A percentile compares a stretch with the other conserved stretches of the same genome.
These are phyloP conservation scores for Carex myosuroides DNA, from an alignment of 176 grass and related monocot species.

Conservation along the genomic window DNA sequence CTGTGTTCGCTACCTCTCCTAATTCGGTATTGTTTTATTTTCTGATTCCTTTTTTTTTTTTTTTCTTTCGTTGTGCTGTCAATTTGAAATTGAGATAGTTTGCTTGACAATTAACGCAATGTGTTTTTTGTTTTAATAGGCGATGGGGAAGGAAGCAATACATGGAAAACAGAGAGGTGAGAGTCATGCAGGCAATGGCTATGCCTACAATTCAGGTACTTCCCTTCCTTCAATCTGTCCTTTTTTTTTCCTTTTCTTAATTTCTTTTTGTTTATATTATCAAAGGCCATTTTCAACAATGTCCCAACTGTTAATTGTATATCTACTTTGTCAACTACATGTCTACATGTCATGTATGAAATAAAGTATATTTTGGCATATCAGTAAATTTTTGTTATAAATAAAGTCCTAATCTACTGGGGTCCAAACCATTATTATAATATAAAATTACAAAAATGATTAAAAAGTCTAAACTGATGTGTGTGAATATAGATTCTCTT, in stretches of 20 bases:
- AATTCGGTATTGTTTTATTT: neutral
- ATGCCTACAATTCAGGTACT: slow-evolving; percentile 10
- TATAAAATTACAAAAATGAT: neutral
- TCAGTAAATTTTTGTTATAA: neutral
- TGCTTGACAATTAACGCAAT: neutral
- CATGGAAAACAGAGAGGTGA: slow-evolving; percentile 25
- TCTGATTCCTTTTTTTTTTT: neutral
- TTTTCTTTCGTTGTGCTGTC: neutral
- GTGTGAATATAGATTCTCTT: neutral
- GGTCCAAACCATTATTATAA: neutral
- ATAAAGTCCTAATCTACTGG: neutral
- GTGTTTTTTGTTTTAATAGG: slow-evolving; percentile 12
- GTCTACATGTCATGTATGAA: neutral
- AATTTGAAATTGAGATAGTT: neutral
- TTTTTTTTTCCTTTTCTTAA: neutral
- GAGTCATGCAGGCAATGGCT: slow-evolving; percentile 17
- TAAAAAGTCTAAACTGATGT: neutral
- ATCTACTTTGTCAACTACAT: neutral
- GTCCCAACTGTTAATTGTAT: neutral
- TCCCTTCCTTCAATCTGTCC: neutral
- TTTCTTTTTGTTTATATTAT: neutral
- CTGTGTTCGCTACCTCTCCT: slow-evolving; percentile 10
- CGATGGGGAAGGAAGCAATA: slow-evolving; percentile 18
- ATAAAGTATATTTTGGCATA: neutral
- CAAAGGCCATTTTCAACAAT: neutral